phyloP scores from a whole-genome alignment of 208 protist genomes.

The Crithidia mellificae region DNA sequence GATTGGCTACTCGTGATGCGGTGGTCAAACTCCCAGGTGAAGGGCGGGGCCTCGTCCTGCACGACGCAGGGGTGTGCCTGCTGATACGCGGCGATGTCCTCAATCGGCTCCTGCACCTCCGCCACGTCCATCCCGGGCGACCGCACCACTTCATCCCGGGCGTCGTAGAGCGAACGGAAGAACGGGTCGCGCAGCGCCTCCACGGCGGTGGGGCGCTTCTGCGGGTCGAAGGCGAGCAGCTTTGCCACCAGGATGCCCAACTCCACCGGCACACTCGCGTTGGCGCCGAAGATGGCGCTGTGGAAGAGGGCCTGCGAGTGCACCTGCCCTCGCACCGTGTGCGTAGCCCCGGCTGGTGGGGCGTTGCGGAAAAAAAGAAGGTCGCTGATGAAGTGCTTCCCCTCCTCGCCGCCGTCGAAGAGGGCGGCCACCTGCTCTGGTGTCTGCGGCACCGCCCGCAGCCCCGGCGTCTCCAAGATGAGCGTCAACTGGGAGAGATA shows the following conservation, averaged over 20 bases:
- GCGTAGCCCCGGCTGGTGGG: background rate
- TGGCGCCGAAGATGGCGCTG: slow-evolving; percentile 64
- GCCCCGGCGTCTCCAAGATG: slow-evolving; percentile 67
- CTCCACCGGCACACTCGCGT: slow-evolving; percentile 40
- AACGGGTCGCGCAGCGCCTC: slow-evolving; percentile 70
- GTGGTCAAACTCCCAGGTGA: slow-evolving; percentile 63
- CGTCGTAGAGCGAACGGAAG: slow-evolving; percentile 47
- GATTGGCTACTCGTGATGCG: slow-evolving; percentile 38
- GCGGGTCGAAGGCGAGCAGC: slow-evolving; percentile 61
- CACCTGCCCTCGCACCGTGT: slow-evolving; percentile 9
- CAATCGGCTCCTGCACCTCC: slow-evolving; percentile 19
- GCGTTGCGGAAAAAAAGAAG: slow-evolving; percentile 40
- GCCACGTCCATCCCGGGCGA: slow-evolving; percentile 11
- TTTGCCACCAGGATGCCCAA: slow-evolving; percentile 47
- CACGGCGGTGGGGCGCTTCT: slow-evolving; percentile 55
- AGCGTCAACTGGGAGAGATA: slow-evolving; percentile 63
- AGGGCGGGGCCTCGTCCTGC: slow-evolving; percentile 30
- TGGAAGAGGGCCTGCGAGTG: slow-evolving; percentile 37
- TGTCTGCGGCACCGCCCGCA: slow-evolving; percentile 81
- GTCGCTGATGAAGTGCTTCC: slow-evolving; percentile 59
- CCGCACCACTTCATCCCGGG: slow-evolving; percentile 68
- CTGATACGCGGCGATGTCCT: slow-evolving; percentile 33
- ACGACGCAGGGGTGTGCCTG: slow-evolving; percentile 29
- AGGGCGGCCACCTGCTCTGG: slow-evolving; percentile 69
- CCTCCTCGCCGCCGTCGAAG: slow-evolving; percentile 69